These are phyloP conservation scores for Inga laurina DNA, from an alignment of 306 rosid species.

Conservation along the genomic window DNA sequence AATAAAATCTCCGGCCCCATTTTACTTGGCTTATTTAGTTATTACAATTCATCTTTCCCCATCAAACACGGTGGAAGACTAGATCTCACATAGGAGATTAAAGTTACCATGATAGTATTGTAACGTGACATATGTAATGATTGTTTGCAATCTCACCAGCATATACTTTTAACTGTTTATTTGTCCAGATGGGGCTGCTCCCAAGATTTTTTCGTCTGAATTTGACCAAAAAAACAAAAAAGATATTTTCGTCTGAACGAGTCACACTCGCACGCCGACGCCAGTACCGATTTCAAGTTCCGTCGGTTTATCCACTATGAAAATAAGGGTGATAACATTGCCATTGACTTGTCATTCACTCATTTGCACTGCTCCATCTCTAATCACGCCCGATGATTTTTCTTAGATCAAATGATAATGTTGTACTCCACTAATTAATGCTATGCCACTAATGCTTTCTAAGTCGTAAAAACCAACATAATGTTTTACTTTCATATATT, in stretches of 20 bases:
- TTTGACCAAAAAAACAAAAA: too few relatives aligned
- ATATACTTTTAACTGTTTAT: neutral
- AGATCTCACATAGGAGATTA: conserved; percentile 17
- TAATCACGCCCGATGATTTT: neutral
- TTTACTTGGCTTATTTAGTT: neutral
- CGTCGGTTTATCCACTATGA: neutral
- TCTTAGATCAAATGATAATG: neutral
- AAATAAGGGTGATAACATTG: neutral
- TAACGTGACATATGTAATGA: neutral
- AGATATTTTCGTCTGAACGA: neutral
- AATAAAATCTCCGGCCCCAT: neutral
- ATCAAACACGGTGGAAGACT: conserved; percentile 22
- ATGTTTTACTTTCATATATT: too few relatives aligned
- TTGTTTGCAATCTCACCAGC: neutral
- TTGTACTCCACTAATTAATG: neutral
- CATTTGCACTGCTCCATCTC: neutral
- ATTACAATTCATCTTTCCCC: conserved; percentile 1
- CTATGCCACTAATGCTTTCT: neutral
- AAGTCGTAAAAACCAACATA: too few relatives aligned
- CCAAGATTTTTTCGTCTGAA: neutral
- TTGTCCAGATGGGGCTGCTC: neutral
- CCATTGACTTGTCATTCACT: neutral
- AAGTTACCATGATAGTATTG: conserved; percentile 3
- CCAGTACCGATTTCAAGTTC: neutral
- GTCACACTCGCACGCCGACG: neutral